Percentiles rank a stretch among this genome's conserved stretches.
phyloP scores from a whole-genome alignment of 225 moss, liverwort and hornwort species.

The Neckera pumila region DNA sequence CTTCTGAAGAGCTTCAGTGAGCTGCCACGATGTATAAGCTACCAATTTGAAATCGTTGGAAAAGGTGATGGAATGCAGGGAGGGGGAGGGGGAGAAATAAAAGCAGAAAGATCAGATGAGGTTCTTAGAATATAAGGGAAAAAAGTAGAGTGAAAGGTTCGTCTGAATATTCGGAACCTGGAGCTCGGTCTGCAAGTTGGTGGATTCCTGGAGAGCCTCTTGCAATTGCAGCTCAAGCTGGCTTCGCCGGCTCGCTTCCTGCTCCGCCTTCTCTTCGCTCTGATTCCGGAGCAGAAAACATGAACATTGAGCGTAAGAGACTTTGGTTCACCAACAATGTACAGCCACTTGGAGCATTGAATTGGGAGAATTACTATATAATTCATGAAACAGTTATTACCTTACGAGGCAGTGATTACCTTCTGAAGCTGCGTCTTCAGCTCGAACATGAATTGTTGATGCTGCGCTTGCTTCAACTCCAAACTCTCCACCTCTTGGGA shows the following conservation, averaged over 20 bases:
- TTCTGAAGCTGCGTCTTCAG: slow-evolving; percentile 43
- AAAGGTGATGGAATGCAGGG: neutral
- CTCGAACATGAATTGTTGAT: slow-evolving; percentile 37
- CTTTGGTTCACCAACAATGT: neutral
- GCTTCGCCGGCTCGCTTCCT: slow-evolving; percentile 21
- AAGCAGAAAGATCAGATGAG: neutral
- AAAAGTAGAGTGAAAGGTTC: neutral
- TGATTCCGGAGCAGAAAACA: neutral
- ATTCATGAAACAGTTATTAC: neutral
- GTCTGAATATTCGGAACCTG: slow-evolving; percentile 23
- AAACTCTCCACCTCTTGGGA: slow-evolving; percentile 24
- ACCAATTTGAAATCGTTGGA: neutral
- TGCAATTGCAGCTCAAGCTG: slow-evolving; percentile 50
- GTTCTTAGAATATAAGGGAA: neutral
- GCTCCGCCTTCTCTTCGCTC: slow-evolving; percentile 51
- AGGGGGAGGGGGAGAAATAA: neutral
- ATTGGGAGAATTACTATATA: neutral
- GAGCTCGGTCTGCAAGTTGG: slow-evolving; percentile 56
- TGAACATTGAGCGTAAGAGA: neutral
- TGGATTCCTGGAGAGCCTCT: slow-evolving; percentile 47
- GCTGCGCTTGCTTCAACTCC: slow-evolving; percentile 30
- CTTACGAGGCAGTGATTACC: slow-evolving; percentile 26
- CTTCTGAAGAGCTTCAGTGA: neutral
- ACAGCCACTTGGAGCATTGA: neutral
- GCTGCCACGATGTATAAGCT: neutral